Base-by-base conservation (phyloP, 2,329 filamentous ascomycete genomes). In the Stemphylium vesicarium region DNA sequence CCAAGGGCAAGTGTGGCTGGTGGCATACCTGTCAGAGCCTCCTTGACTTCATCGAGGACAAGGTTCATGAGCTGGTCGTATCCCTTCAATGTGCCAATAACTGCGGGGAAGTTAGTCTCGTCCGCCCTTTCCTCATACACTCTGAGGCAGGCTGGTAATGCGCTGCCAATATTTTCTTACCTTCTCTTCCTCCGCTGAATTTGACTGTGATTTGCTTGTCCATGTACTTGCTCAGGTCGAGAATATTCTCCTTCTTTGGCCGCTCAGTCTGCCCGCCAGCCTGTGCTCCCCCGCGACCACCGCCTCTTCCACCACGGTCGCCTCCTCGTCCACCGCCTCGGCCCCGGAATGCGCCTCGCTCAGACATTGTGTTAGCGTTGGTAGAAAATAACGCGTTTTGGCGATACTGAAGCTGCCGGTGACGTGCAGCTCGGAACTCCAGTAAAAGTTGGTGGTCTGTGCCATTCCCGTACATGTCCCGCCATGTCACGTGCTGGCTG, bases 1-100 rank as follows among this genome's bases (percentile, higher is more conserved):
- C 9, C 2, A n/a, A 16, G 42, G 5, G 32, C 1, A 15, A 29
- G 7, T 24, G 4, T 24, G 7, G 22, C 22, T 24, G 20, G 16
- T 4, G 9, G n/a, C 83, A 59, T 79, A 96, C 94, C 94, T 81
- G 89, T 85, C 78, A 97, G 87, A 42, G 89, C 84, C 76, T 99
- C 95, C 75, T 95, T 88, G 47, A 96, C 94, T 66, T 98, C 91
- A 71, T 98, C 95, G 52, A 99, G 82, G 22, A 99, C 95, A 59
- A 99, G 83, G 75, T 99, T 99, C 93, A 98, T 98, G 57, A 99
- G 83, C 68, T 95, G 93, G 75, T 99, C 95, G 76, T 93, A 98
- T 59, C 95, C 95, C 78, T 98, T 98, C 37, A 99, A 82, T 1
- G 87, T 91, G 47, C 95, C 95, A 45, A 87, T 88, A 52, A 96